Base-by-base conservation (phyloP, 2,329 filamentous ascomycete genomes). In the Fonsecaea pedrosoi region DNA sequence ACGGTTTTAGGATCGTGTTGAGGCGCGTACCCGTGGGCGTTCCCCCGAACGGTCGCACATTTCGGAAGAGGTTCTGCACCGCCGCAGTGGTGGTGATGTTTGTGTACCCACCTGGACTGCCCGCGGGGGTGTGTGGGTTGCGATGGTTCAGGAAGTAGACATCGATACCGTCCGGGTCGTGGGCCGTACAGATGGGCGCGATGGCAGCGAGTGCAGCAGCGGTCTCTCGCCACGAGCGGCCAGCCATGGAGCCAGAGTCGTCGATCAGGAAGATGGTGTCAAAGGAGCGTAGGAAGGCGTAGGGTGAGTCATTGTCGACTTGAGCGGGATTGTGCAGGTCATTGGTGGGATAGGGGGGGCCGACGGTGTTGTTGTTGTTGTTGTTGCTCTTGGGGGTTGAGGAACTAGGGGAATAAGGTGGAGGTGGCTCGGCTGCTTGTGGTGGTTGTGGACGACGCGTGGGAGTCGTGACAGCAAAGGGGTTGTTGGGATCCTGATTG, bases 211-310 rank as follows among this genome's bases (percentile, higher is more conserved):
- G 85, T 1, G 90, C 92, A 8, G 85, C 81, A 32, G 84, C 80
- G 0, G 92, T 91, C 77, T 97, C 91, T 12, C 80, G 78, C 94
- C 94, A 98, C 25, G 84, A 85, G n/a, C 81, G 75, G 15, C 90
- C 92, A 1, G 83, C 82, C 94, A 98, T 98, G 73, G 90, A 94
- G 4, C 88, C 87, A n/a, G 90, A 93, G 81, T 98, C 94, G 76
- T 98, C 94, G 75, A 98, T 92, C 1, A 98, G 80, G 77, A 98
- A 94, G 64, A 94, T 80, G 37, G 93, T 97, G 79, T 98, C 92
- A 76, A 97, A 97, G 15, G 84, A 84, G 50, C 80, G 77, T 4
- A 98, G 87, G 76, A 96, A 96, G 1, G 88, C 85, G 75, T 92
- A 95, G 1, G 84, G 86, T 73, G 92, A 89, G 71, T 92, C 89